Conservation (phyloP, 1,139 yeast genomes). For the Debaryomycetaceae sp. region DNA sequence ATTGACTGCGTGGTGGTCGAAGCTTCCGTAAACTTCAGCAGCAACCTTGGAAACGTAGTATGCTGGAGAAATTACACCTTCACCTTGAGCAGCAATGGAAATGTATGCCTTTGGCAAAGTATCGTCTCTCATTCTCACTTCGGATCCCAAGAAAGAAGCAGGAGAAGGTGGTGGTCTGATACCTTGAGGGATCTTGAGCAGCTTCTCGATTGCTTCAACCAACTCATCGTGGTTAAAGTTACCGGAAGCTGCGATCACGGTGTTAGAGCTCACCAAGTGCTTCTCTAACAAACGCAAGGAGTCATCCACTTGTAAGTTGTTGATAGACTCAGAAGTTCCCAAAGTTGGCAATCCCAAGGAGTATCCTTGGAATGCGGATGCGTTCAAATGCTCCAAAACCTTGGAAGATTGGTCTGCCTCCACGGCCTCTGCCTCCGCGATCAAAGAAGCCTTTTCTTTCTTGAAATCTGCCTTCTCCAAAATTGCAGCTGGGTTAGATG, state of each 20-base stretch:
- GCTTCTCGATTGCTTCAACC: conserved; percentile 59
- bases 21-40: conserved; percentile 64
- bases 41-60: conserved; percentile 73
- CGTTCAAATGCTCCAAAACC: conserved; percentile 70
- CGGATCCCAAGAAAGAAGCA: conserved; percentile 75
- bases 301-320: conserved; percentile 57
- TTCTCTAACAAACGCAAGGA: conserved; percentile 51
- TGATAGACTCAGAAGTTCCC: conserved; percentile 66
- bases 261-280: conserved; percentile 59
- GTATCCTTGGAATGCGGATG: conserved; percentile 83
- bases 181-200: conserved; percentile 49
- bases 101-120: conserved; percentile 78
- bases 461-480: conserved; percentile 34
- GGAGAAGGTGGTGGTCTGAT: conserved; percentile 51
- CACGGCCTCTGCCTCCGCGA: conserved; percentile 37
- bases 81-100: conserved; percentile 72
- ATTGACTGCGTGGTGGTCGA: conserved; percentile 49
- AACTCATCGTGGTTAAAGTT: conserved; percentile 65
- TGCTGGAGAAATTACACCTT: conserved; percentile 58
- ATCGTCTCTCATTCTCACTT: conserved; percentile 84
- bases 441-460: conserved; percentile 34
- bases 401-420: conserved; percentile 46
- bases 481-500: conserved; percentile 30
- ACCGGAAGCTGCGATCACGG: conserved; percentile 73
- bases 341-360: conserved; percentile 70